A percentile compares a stretch with the other conserved stretches of the same genome.
Evolutionary conservation across 179 eudicot species (phyloP).

Genomic region (Drosera spatulata): DNA sequence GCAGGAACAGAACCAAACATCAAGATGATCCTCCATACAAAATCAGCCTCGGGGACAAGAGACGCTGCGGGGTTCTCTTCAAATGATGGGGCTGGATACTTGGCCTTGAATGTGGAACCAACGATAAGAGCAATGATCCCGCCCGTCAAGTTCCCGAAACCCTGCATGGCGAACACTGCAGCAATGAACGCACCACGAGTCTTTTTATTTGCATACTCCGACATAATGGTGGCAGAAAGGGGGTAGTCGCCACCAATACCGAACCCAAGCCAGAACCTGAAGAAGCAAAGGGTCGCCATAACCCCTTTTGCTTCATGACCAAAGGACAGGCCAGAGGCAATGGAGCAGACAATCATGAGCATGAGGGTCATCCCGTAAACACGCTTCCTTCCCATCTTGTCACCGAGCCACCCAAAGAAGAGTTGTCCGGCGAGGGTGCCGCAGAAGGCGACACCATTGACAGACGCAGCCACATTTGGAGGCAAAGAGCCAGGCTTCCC

Average conservation of each 20-base stretch:
- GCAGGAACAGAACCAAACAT: slow-evolving; percentile 48
- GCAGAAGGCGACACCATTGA: slow-evolving; percentile 38
- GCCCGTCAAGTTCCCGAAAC: slow-evolving; percentile 20
- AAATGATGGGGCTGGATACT: slow-evolving; percentile 20
- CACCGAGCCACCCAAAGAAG: slow-evolving; percentile 9
- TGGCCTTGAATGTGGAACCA: slow-evolving; percentile 13
- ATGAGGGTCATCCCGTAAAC: slow-evolving; percentile 36
- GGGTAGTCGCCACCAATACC: slow-evolving; percentile 57
- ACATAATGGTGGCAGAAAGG: slow-evolving; percentile 52
- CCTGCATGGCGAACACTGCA: slow-evolving; percentile 60
- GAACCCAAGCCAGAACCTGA: slow-evolving; percentile 45
- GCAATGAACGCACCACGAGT: slow-evolving; percentile 39
- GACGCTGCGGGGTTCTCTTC: slow-evolving; percentile 10
- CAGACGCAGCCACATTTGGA: slow-evolving; percentile 27
- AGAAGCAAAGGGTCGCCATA: slow-evolving; percentile 8
- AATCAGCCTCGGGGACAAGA: slow-evolving; percentile 24
- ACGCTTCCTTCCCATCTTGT: slow-evolving; percentile 33
- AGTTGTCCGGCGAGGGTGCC: slow-evolving; percentile 34
- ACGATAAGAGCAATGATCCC: slow-evolving; percentile 21
- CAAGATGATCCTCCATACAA: slow-evolving; percentile 34
- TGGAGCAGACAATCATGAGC: slow-evolving; percentile 22
- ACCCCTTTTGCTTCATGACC: slow-evolving; percentile 16
- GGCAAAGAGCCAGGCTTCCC: slow-evolving; percentile 25
- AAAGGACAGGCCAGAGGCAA: slow-evolving; percentile 36
- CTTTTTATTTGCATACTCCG: slow-evolving; percentile 18